Evolutionary conservation across 1,284 basidiomycete genomes (phyloP).

Genomic region (Pascua guehoae): DNA sequence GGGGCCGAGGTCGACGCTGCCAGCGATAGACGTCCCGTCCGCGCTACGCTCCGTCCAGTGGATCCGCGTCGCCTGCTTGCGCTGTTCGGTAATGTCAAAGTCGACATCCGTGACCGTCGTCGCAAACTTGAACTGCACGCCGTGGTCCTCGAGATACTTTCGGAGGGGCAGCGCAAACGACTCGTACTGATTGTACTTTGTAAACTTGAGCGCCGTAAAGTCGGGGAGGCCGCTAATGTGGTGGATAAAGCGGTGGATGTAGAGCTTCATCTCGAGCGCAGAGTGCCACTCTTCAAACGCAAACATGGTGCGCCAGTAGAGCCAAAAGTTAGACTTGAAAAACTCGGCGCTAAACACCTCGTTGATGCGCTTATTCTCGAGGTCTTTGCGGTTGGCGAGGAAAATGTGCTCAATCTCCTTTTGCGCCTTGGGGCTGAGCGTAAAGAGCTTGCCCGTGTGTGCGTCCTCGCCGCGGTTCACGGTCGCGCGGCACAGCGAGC

Average conservation of each 20-base stretch:
- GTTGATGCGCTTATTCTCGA: slow-evolving; percentile 1
- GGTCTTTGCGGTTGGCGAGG: not conserved
- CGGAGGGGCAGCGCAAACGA: slow-evolving; percentile 1
- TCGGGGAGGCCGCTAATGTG: slow-evolving; percentile 3
- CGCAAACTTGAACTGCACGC: slow-evolving; percentile 1
- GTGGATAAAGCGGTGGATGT: slow-evolving; percentile 5
- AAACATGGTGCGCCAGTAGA: slow-evolving; percentile 6
- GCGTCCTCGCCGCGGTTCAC: not conserved
- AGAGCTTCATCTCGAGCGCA: slow-evolving; percentile 5
- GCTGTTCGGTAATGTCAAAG: not conserved
- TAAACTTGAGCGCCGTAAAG: slow-evolving; percentile 2
- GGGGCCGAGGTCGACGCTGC: not conserved
- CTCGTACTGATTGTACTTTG: slow-evolving; percentile 6
- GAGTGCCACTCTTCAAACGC: slow-evolving; percentile 1
- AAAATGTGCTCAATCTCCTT: not conserved
- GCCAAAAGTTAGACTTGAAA: slow-evolving; percentile 4
- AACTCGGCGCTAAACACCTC: not conserved
- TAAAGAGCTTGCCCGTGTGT: not conserved
- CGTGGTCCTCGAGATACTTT: not conserved
- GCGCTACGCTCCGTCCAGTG: not conserved
- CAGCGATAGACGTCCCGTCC: not conserved
- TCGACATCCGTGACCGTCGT: not conserved
- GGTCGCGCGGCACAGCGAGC: slow-evolving; percentile 1
- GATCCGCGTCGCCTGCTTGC: not conserved
- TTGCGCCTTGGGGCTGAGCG: not conserved